Percentiles rank a stretch among this genome's conserved stretches.
Evolutionary conservation across 257 asterid species (phyloP).

Genomic region (Solanum pennellii): DNA sequence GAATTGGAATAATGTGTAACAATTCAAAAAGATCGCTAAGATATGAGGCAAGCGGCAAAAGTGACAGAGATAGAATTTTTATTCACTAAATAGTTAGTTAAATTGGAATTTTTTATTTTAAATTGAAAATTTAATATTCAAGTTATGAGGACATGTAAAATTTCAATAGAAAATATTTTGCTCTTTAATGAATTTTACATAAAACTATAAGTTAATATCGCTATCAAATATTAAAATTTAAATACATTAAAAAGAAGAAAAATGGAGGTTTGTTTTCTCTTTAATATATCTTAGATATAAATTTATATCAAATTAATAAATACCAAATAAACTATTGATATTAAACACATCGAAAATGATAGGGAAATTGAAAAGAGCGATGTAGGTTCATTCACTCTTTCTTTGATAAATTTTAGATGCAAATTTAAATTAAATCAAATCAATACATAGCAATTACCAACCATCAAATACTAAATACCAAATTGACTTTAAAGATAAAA

Average conservation of each 20-base stretch:
- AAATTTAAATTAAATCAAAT: not conserved
- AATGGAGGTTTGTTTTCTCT: not conserved
- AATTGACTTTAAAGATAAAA: not conserved
- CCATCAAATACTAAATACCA: not conserved
- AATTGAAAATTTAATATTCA: not conserved
- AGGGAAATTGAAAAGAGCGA: not conserved
- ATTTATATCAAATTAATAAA: too few relatives aligned
- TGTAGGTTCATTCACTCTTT: not conserved
- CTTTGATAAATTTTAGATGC: not conserved
- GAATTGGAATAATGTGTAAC: constrained; percentile 12
- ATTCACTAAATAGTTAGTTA: accelerated
- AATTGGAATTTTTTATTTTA: not conserved
- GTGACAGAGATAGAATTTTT: not conserved
- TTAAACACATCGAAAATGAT: not conserved
- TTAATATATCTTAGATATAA: not conserved
- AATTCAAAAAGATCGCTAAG: constrained; percentile 22
- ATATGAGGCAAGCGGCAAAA: not conserved
- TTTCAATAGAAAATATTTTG: not conserved
- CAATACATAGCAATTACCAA: not conserved
- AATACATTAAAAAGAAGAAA: not conserved
- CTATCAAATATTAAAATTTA: not conserved
- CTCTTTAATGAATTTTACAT: not conserved
- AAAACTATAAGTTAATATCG: not conserved
- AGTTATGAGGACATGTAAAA: not conserved
- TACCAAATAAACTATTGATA: not conserved